Conservation (phyloP, 257 asterid genomes). For the Solanum piurae region DNA sequence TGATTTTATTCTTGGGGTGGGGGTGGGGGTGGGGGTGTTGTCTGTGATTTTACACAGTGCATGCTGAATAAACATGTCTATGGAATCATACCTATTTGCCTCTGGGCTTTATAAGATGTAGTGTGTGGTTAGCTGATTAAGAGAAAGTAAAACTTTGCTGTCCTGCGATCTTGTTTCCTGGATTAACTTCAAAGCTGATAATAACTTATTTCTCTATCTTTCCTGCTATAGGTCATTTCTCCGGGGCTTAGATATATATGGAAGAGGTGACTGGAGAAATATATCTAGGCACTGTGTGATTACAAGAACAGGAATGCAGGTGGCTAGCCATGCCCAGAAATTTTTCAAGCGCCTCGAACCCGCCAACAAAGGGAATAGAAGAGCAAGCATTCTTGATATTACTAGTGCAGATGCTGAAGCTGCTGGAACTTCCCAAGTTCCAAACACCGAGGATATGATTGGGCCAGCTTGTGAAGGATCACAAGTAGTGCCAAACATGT, state of each 20-base stretch:
- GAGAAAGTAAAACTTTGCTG: neutral
- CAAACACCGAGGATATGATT: neutral
- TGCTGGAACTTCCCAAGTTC: neutral
- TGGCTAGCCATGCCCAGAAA: neutral
- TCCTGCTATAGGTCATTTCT: neutral
- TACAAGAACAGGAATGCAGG: neutral
- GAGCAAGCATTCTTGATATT: neutral
- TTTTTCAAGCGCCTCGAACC: neutral
- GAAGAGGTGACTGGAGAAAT: neutral
- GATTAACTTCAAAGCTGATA: neutral
- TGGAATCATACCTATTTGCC: neutral
- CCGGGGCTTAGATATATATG: neutral
- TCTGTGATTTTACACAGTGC: neutral
- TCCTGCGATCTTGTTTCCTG: neutral
- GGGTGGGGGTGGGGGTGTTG: neutral
- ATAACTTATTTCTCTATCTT: neutral
- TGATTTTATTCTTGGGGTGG: neutral
- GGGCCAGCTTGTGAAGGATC: neutral
- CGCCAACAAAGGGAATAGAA: neutral
- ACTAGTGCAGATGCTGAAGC: neutral
- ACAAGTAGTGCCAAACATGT: neutral
- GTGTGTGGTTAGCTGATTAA: neutral
- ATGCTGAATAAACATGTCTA: neutral
- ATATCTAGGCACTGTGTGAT: neutral
- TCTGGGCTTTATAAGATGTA: neutral